Conservation (phyloP, 768 basidiomycete genomes). For the Gymnopilus dilepis region DNA sequence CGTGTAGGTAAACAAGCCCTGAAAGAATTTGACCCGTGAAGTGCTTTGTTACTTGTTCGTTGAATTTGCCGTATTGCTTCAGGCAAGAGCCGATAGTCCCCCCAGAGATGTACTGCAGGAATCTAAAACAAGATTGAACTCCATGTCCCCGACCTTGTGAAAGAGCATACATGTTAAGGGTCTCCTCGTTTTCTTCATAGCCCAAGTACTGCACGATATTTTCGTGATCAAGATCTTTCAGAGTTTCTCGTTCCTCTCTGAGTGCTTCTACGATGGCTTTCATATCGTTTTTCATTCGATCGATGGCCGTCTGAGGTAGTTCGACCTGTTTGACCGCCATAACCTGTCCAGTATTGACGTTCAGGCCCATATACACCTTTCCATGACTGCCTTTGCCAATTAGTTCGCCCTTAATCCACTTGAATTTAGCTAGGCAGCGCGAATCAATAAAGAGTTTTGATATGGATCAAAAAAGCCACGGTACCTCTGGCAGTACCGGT, state of each 20-base stretch:
- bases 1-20: constrained; percentile 89
- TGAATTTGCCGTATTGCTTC: constrained; percentile 80
- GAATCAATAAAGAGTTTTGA: background rate
- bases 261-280: constrained; percentile 75
- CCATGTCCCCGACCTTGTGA: background rate
- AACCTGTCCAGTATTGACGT: constrained; percentile 89
- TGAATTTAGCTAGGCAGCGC: constrained; percentile 61
- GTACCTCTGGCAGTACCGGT: background rate
- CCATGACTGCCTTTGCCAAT: constrained; percentile 96
- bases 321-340: constrained; percentile 98
- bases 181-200: constrained; percentile 75
- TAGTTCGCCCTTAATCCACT: constrained; percentile 92
- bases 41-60: constrained; percentile 82
- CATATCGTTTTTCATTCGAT: constrained; percentile 65
- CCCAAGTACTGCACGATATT: constrained; percentile 94
- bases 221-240: constrained; percentile 87
- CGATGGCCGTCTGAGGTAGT: constrained; percentile 73
- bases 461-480: background rate
- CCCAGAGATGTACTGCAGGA: constrained; percentile 95
- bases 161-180: constrained; percentile 75
- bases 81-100: constrained; percentile 87
- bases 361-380: constrained; percentile 88
- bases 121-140: constrained; percentile 50
- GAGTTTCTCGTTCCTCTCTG: constrained; percentile 83
- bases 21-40: constrained; percentile 87